These are phyloP conservation scores for Mycothermus thermophilus DNA, from an alignment of 495 filamentous ascomycete species.

Conservation along the genomic window DNA sequence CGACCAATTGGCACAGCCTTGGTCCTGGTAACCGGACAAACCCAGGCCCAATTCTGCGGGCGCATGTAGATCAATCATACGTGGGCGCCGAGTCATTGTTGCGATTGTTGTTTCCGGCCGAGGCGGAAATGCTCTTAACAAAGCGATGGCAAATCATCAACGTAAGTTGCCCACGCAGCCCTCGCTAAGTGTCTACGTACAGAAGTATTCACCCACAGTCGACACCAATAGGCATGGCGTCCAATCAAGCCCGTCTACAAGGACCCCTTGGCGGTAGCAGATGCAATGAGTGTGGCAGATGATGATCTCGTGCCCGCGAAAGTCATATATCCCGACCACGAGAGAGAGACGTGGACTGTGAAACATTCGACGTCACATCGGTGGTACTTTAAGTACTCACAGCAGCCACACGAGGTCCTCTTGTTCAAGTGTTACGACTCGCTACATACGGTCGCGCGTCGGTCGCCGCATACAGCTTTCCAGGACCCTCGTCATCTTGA, in stretches of 20 bases:
- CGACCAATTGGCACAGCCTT: background rate
- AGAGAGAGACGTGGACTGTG: slow-evolving; percentile 61
- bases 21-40: slow-evolving; percentile 26
- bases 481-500: slow-evolving; percentile 38
- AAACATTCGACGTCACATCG: slow-evolving; percentile 40
- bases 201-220: background rate
- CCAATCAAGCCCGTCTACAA: slow-evolving; percentile 50
- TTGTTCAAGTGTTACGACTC: slow-evolving; percentile 63
- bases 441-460: slow-evolving; percentile 43
- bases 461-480: slow-evolving; percentile 55
- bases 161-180: slow-evolving; percentile 11
- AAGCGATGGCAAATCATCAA: slow-evolving; percentile 66
- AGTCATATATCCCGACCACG: slow-evolving; percentile 60
- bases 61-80: slow-evolving; percentile 65
- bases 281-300: slow-evolving; percentile 45
- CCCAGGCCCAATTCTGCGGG: slow-evolving; percentile 50
- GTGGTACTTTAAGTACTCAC: slow-evolving; percentile 70
- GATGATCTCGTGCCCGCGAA: slow-evolving; percentile 53
- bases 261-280: slow-evolving; percentile 50
- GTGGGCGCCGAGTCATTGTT: slow-evolving; percentile 42
- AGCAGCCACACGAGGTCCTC: slow-evolving; percentile 46
- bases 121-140: slow-evolving; percentile 46
- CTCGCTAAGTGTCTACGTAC: background rate
- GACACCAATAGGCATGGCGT: slow-evolving; percentile 40
- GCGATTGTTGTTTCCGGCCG: slow-evolving; percentile 45